Percentiles rank a stretch among this genome's conserved stretches.
Evolutionary conservation across 768 basidiomycete genomes (phyloP).

Genomic region (Candolleomyces aberdarensis): DNA sequence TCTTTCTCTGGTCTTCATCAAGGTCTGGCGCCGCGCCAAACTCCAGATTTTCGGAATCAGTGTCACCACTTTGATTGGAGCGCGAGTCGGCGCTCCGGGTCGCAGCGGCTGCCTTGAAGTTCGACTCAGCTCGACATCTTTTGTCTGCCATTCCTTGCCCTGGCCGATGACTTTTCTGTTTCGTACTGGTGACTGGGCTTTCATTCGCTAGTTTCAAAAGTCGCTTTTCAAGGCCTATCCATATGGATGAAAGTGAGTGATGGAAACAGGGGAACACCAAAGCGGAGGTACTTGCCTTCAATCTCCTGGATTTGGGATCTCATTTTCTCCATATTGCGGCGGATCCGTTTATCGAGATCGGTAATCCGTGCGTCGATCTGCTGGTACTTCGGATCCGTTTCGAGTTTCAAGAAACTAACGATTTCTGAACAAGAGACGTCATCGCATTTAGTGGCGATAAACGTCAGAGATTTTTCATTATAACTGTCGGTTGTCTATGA

Average conservation of each 20-base stretch:
- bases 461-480: slow-evolving; percentile 55
- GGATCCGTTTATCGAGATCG: slow-evolving; percentile 26
- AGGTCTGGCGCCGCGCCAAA: too few relatives aligned
- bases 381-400: slow-evolving; percentile 50
- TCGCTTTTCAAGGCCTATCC: too few relatives aligned
- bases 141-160: background rate
- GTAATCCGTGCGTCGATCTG: slow-evolving; percentile 45
- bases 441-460: slow-evolving; percentile 62
- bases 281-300: background rate
- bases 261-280: background rate
- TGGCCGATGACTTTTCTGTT: too few relatives aligned
- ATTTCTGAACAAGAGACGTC: slow-evolving; percentile 59
- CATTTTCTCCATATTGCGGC: slow-evolving; percentile 23
- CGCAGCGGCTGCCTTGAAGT: background rate
- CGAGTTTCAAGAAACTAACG: slow-evolving; percentile 44
- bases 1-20: too few relatives aligned
- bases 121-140: background rate
- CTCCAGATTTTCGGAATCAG: too few relatives aligned
- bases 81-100: background rate
- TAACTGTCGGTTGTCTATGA: slow-evolving; percentile 33
- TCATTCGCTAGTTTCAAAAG: too few relatives aligned
- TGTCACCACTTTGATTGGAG: background rate
- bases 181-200: too few relatives aligned
- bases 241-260: too few relatives aligned
- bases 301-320: background rate